Conservation (phyloP, 2,329 filamentous ascomycete genomes). For the Aspergillus phoenicis region DNA sequence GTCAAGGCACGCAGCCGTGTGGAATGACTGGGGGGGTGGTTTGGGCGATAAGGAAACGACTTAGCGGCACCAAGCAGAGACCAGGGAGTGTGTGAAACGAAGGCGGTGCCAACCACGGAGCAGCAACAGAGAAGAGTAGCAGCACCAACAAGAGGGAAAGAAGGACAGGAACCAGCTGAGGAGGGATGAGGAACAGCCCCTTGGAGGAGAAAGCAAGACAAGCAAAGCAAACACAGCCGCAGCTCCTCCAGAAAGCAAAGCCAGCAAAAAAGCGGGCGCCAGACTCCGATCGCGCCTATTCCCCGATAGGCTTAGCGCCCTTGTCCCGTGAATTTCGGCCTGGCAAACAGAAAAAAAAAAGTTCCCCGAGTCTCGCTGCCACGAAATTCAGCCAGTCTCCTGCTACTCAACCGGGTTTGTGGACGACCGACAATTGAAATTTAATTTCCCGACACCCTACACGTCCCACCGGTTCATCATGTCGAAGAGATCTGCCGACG, state of each 20-base stretch:
- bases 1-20: conserved; percentile 9
- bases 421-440: no score
- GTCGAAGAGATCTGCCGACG: conserved; percentile 63
- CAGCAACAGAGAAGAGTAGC: not conserved
- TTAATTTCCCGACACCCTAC: not conserved
- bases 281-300: conserved; percentile 34
- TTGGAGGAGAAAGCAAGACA: not conserved
- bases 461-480: conserved; percentile 42
- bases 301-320: conserved; percentile 37
- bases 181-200: conserved; percentile 1
- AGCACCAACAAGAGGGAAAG: not conserved
- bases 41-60: not conserved
- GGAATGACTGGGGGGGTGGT: not conserved
- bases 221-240: not conserved
- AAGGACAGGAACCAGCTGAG: not conserved
- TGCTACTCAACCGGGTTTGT: no score
- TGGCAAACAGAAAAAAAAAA: conserved; percentile 39
- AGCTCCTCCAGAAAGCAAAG: not conserved
- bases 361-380: conserved; percentile 25
- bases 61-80: not conserved
- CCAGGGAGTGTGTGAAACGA: not conserved
- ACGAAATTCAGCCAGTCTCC: not conserved
- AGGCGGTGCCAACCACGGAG: not conserved
- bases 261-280: conserved; percentile 20
- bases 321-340: conserved; percentile 26